These are phyloP conservation scores for Helicocarpus griseus DNA, from an alignment of 2,329 filamentous ascomycete species.

Conservation along the genomic window DNA sequence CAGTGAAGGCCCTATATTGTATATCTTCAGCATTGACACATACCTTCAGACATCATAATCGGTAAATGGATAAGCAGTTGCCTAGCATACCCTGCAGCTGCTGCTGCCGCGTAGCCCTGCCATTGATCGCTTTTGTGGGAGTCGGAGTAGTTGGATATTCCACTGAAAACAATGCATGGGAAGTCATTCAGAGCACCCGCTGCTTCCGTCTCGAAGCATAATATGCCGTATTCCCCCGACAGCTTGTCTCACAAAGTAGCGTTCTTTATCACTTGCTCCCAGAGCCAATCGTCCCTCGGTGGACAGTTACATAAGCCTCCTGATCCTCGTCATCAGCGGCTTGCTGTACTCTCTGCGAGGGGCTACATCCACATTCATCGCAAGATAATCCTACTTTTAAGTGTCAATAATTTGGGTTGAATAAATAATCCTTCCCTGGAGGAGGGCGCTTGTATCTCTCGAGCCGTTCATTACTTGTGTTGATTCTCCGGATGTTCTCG, in stretches of 20 bases:
- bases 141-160: conserved; percentile 16
- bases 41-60: background rate
- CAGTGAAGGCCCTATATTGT: background rate
- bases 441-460: background rate
- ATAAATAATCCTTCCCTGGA: background rate
- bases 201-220: background rate
- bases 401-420: background rate
- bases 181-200: conserved; percentile 3
- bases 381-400: background rate
- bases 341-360: background rate
- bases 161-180: conserved; percentile 15
- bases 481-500: background rate
- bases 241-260: background rate
- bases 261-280: background rate
- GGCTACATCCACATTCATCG: background rate
- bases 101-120: conserved; percentile 21
- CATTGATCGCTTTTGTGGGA: conserved; percentile 22
- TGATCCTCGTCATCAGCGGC: background rate
- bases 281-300: background rate
- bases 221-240: background rate
- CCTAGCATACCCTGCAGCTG: conserved; percentile 18
- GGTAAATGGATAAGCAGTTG: conserved; percentile 6
- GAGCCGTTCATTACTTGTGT: background rate
- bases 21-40: background rate
- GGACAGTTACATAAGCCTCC: background rate